Base-by-base conservation (phyloP, 768 basidiomycete species). In the Grammothele lineata region DNA sequence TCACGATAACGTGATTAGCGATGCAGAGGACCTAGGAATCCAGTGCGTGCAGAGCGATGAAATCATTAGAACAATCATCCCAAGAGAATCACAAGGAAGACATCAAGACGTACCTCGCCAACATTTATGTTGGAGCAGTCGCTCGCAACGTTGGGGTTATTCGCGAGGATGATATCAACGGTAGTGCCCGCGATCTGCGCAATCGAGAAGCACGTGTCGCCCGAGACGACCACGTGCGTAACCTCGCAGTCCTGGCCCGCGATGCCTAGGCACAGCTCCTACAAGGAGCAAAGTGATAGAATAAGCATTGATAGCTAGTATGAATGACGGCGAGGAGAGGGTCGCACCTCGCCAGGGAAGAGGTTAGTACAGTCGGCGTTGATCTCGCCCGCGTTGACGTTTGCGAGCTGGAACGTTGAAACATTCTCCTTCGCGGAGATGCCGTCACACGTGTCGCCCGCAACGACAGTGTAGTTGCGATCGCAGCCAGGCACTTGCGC, bases 81-180 rank as follows among this genome's bases (percentile, higher is more conserved):
- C n/a, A n/a, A n/a, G n/a, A n/a, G n/a, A n/a, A n/a, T n/a, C n/a
- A n/a, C n/a, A n/a, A n/a, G n/a, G n/a, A n/a, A n/a, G 30, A 32
- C 30, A 32, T 32, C n/a, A n/a, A n/a, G 30, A 32, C 30, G 15
- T 32, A 84, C 84, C 73, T 85, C 81, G 40, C 69, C 73, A 44
- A 73, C 60, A 62, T 78, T 78, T 41, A 85, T 70, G 66, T 83
- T 83, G 30, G 60, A 61, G 64, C 81, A 82, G 9, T 34, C 57
- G 9, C 53, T 45, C 61, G 80, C 66, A 45, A 87, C 60, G 56
- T 86, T 81, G 2, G 79, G 83, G 67, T 87, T 87, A 69, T 87
- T 85, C 24, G 68, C 56, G 50, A 70, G 59, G 18, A 88, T 65
- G n/a, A 73, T 75, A 25, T 52, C 67, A 50, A 68, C 49, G 39